Percentiles rank a stretch among this genome's conserved stretches.
Evolutionary conservation across 208 protist genomes (phyloP).

Genomic region (Crithidia mellificae): DNA sequence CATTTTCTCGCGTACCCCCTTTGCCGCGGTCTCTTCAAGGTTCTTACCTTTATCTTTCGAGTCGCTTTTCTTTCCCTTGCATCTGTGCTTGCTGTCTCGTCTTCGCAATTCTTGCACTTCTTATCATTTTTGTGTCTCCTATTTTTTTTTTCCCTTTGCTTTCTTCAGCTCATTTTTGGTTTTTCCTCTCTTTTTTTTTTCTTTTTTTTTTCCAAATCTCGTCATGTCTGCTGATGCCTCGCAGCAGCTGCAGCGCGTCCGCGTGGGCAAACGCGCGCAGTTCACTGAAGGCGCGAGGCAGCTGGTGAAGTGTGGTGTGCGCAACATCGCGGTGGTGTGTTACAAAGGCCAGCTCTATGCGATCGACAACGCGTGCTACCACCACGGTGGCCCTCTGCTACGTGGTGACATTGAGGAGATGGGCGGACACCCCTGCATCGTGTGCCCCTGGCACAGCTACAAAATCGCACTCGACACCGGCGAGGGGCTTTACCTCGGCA

Average conservation of each 20-base stretch:
- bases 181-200: slow-evolving; percentile 6
- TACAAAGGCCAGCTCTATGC: slow-evolving; percentile 72
- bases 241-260: slow-evolving; percentile 23
- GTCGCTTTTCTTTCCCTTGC: too few species aligned
- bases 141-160: background rate
- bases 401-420: slow-evolving; percentile 91
- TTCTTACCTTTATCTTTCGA: too few species aligned
- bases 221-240: background rate
- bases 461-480: slow-evolving; percentile 87
- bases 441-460: slow-evolving; percentile 92
- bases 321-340: slow-evolving; percentile 83
- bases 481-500: slow-evolving; percentile 84
- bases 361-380: slow-evolving; percentile 93
- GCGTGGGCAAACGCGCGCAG: slow-evolving; percentile 31
- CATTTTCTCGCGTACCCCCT: too few species aligned
- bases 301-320: slow-evolving; percentile 75
- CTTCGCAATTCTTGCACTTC: too few species aligned
- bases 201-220: slow-evolving; percentile 3
- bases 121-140: background rate
- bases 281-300: slow-evolving; percentile 58
- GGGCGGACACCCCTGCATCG: slow-evolving; percentile 85
- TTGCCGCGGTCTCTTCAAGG: too few species aligned
- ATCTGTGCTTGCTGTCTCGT: too few species aligned
- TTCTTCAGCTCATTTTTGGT: background rate
- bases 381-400: slow-evolving; percentile 88